Evolutionary conservation across 2,329 filamentous ascomycete species (phyloP).

Genomic region (Apiospora malaysiana): DNA sequence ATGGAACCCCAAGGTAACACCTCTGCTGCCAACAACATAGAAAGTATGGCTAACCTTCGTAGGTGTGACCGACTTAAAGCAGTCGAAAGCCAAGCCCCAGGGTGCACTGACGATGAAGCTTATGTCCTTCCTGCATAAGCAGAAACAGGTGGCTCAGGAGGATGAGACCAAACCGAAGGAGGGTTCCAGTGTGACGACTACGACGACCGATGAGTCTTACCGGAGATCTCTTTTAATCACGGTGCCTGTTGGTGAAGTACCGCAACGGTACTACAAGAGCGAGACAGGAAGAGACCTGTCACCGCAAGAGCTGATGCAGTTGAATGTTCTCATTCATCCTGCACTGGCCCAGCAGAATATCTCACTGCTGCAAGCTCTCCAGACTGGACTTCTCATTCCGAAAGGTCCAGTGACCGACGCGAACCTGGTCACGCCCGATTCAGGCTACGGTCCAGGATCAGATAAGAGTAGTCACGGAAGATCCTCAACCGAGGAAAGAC

Average conservation of each 20-base stretch:
- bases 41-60: background rate
- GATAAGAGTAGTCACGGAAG: background rate
- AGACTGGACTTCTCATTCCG: background rate
- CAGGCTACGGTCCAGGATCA: background rate
- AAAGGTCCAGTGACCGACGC: background rate
- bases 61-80: background rate
- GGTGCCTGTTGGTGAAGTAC: conserved; percentile 3
- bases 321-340: conserved; percentile 3
- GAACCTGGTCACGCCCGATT: background rate
- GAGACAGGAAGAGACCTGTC: background rate
- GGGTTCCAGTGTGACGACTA: background rate
- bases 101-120: background rate
- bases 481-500: background rate
- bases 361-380: background rate
- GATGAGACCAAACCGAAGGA: background rate
- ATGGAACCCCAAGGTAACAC: background rate
- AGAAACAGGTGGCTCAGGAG: background rate
- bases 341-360: background rate
- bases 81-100: background rate
- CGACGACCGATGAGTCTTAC: background rate
- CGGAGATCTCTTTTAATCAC: background rate
- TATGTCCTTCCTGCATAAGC: background rate
- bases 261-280: background rate
- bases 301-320: background rate
- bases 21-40: background rate